phyloP scores from a whole-genome alignment of 805 yeast species.

The Monosporozyma servazzii region DNA sequence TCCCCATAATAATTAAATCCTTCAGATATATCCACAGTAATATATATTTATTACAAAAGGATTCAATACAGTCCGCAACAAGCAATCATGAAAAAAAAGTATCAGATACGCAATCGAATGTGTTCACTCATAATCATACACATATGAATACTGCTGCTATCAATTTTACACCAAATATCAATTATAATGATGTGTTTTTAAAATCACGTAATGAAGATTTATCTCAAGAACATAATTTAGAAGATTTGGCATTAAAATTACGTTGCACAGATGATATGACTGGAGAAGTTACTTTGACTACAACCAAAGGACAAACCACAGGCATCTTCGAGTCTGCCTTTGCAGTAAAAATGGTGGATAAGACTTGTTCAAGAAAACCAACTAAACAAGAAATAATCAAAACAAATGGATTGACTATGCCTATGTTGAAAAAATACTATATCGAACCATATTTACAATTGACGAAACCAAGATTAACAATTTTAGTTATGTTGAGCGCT shows the following conservation, averaged over 20 bases:
- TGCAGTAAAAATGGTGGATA: conserved; percentile 39
- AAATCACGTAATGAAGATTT: not conserved
- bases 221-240: not conserved
- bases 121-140: not conserved
- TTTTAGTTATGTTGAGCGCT: conserved; percentile 80
- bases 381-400: not conserved
- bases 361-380: conserved; percentile 4
- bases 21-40: not conserved
- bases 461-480: conserved; percentile 84
- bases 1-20: not conserved
- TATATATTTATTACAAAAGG: not conserved
- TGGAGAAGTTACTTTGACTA: not conserved
- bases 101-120: not conserved
- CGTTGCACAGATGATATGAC: conserved; percentile 30
- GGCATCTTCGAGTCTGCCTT: conserved; percentile 32
- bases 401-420: conserved; percentile 3
- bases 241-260: conserved; percentile 15
- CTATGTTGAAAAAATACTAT: conserved; percentile 30
- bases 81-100: not conserved
- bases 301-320: not conserved
- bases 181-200: not conserved
- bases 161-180: conserved; percentile 32
- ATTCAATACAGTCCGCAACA: not conserved
- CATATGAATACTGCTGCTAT: conserved; percentile 31
- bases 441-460: conserved; percentile 62